Conservation (phyloP, 2,329 filamentous ascomycete genomes). For the Chrysoporthe puriensis region DNA sequence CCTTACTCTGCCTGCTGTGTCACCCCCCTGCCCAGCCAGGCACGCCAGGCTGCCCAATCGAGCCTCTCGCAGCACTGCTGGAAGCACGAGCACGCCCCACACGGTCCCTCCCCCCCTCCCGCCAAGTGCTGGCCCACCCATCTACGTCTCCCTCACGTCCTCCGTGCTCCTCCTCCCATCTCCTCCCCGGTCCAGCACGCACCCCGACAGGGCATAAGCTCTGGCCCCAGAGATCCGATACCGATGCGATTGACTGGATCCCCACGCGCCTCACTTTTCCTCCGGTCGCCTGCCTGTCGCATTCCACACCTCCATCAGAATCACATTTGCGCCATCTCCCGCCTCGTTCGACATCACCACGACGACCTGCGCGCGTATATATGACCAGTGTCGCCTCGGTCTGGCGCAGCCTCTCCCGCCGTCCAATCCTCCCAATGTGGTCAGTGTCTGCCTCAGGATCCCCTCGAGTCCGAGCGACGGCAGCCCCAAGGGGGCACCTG, state of each 20-base stretch:
- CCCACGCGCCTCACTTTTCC: constrained; percentile 17
- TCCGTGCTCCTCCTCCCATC: neutral
- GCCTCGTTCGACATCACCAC: constrained; percentile 18
- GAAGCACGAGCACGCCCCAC: neutral
- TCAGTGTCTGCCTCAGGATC: constrained; percentile 26
- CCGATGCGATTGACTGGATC: constrained; percentile 11
- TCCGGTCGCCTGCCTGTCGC: constrained; percentile 16
- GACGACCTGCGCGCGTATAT: constrained; percentile 11
- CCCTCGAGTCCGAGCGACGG: neutral
- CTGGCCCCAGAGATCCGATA: constrained; percentile 20
- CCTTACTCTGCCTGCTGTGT: too few species aligned
- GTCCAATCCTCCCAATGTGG: constrained; percentile 22
- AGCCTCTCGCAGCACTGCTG: neutral
- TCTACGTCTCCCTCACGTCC: neutral
- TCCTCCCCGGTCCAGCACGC: neutral
- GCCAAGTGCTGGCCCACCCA: neutral
- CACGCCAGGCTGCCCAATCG: neutral
- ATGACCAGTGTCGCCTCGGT: constrained; percentile 25
- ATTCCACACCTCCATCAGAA: neutral
- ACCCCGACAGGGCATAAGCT: constrained; percentile 10
- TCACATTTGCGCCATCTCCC: constrained; percentile 23
- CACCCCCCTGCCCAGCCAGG: neutral
- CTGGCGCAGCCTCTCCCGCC: constrained; percentile 2
- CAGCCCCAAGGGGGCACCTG: neutral
- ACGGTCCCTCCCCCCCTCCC: neutral